Percentiles rank a stretch among this genome's conserved stretches.
Evolutionary conservation across 1,284 basidiomycete species (phyloP).

Genomic region (Papiliotrema nemorosa): DNA sequence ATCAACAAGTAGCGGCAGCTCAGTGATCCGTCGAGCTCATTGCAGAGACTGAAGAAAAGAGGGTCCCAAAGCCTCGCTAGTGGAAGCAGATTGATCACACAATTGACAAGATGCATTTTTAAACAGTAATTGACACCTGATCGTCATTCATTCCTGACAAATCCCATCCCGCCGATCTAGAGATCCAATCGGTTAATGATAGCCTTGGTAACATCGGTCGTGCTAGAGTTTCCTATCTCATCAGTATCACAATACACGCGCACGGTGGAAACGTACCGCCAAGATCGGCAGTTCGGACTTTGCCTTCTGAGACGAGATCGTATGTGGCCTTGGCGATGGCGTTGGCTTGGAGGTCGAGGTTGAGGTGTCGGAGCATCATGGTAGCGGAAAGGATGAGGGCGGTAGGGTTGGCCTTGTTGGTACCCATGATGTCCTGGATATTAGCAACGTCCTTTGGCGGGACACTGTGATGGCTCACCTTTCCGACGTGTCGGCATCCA

Average conservation of each 20-base stretch:
- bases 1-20: too few species aligned
- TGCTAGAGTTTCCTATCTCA: conserved; percentile 70
- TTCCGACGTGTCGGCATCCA: conserved; percentile 96
- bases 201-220: conserved; percentile 86
- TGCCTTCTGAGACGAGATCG: conserved; percentile 84
- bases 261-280: conserved; percentile 67
- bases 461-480: conserved; percentile 40
- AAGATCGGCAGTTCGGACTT: conserved; percentile 93
- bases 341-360: conserved; percentile 92
- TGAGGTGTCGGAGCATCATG: conserved; percentile 98
- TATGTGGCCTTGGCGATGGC: conserved; percentile 90
- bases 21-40: too few species aligned
- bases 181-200: conserved; percentile 59
- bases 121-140: too few species aligned
- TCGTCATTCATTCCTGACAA: too few species aligned
- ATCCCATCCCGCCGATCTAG: not conserved
- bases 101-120: too few species aligned
- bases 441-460: too few species aligned
- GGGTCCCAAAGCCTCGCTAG: too few species aligned
- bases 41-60: too few species aligned
- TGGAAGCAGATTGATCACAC: too few species aligned
- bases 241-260: conserved; percentile 11
- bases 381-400: conserved; percentile 97
- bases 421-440: conserved; percentile 81
- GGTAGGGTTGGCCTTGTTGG: conserved; percentile 94